phyloP scores from a whole-genome alignment of 257 asterid species.

The Osmanthus fragrans region DNA sequence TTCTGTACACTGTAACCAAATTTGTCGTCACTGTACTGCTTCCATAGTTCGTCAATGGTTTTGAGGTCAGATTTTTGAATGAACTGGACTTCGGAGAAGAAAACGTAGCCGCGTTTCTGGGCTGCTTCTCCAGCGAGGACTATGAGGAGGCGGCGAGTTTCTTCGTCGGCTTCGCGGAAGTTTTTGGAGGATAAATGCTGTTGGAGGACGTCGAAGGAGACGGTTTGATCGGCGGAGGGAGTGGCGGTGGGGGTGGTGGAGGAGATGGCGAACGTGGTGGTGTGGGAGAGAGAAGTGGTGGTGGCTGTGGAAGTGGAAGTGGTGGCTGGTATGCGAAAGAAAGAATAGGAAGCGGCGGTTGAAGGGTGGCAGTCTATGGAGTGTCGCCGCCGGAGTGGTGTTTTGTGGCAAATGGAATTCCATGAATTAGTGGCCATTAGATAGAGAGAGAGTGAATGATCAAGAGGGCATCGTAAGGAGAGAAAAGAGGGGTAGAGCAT shows the following conservation, averaged over 20 bases:
- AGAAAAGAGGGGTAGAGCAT: not conserved
- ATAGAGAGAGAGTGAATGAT: not conserved
- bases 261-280: slow-evolving; percentile 29
- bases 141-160: slow-evolving; percentile 84
- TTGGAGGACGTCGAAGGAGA: slow-evolving; percentile 55
- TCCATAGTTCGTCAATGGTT: slow-evolving; percentile 75
- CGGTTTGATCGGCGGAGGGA: slow-evolving; percentile 25
- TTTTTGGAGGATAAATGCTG: slow-evolving; percentile 47
- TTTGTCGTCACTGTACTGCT: slow-evolving; percentile 47
- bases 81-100: slow-evolving; percentile 93
- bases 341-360: slow-evolving; percentile 29
- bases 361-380: slow-evolving; percentile 34
- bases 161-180: slow-evolving; percentile 89
- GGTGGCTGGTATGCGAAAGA: slow-evolving; percentile 38
- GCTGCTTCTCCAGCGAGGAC: slow-evolving; percentile 87
- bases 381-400: slow-evolving; percentile 43
- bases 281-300: slow-evolving; percentile 23
- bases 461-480: not conserved
- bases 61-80: slow-evolving; percentile 50
- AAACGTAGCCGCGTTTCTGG: slow-evolving; percentile 72
- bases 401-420: slow-evolving; percentile 42
- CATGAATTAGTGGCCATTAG: slow-evolving; percentile 73
- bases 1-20: slow-evolving; percentile 89
- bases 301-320: slow-evolving; percentile 24
- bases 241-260: slow-evolving; percentile 38